These are phyloP conservation scores for Rhizophagus prolifer DNA, from an alignment of 192 early-diverging fungal genomes.

Conservation along the genomic window DNA sequence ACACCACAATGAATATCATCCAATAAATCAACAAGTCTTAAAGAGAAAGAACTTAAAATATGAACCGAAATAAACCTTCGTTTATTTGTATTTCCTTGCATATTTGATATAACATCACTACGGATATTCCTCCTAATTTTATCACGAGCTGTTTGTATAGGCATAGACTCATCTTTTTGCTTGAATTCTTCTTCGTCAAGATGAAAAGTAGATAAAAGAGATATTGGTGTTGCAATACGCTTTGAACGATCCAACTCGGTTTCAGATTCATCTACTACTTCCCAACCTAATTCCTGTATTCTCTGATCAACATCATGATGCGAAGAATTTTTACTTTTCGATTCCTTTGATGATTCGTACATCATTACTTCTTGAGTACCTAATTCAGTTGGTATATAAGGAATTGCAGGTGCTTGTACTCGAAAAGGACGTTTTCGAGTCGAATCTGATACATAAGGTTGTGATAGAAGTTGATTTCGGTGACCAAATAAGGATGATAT, in stretches of 20 bases:
- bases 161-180: slow-evolving; percentile 26
- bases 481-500: slow-evolving; percentile 47
- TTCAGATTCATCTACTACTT: slow-evolving; percentile 46
- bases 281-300: slow-evolving; percentile 55
- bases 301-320: slow-evolving; percentile 49
- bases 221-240: slow-evolving; percentile 47
- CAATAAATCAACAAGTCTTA: slow-evolving; percentile 51
- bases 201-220: slow-evolving; percentile 49
- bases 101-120: slow-evolving; percentile 1
- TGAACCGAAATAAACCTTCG: slow-evolving; percentile 41
- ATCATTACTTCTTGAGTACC: slow-evolving; percentile 52
- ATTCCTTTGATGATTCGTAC: slow-evolving; percentile 53
- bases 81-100: slow-evolving; percentile 24
- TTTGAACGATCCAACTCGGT: slow-evolving; percentile 45
- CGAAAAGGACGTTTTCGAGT: slow-evolving; percentile 50
- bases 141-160: background rate
- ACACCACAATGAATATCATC: slow-evolving; percentile 51
- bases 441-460: slow-evolving; percentile 48
- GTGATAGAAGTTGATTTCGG: slow-evolving; percentile 46
- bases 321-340: slow-evolving; percentile 46
- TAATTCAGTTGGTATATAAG: slow-evolving; percentile 53
- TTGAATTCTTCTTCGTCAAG: slow-evolving; percentile 46
- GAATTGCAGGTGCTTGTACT: slow-evolving; percentile 42
- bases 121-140: slow-evolving; percentile 6
- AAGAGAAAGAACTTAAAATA: slow-evolving; percentile 43